Evolutionary conservation across 768 basidiomycete species (phyloP).

Genomic region (Hirschioporus abietinus): DNA sequence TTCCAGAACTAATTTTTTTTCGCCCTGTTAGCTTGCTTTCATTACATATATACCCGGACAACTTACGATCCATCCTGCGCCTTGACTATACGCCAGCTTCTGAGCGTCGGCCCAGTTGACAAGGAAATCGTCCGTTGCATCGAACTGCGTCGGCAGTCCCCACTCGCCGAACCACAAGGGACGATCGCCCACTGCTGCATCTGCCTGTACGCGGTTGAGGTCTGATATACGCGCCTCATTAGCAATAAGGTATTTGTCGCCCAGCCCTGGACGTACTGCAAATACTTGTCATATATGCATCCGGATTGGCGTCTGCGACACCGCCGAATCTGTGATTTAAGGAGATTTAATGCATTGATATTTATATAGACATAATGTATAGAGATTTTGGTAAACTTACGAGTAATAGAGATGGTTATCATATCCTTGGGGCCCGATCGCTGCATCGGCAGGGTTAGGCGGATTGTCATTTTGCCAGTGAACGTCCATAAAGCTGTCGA

Average conservation of each 20-base stretch:
- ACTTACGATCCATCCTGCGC: slow-evolving; percentile 64
- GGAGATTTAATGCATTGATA: background rate
- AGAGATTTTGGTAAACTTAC: slow-evolving; percentile 31
- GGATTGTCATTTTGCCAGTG: slow-evolving; percentile 71
- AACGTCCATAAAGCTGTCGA: slow-evolving; percentile 69
- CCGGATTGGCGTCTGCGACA: slow-evolving; percentile 58
- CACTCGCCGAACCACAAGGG: slow-evolving; percentile 58
- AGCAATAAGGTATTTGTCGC: background rate
- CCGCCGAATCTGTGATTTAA: slow-evolving; percentile 36
- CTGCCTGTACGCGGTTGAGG: slow-evolving; percentile 47
- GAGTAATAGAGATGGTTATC: slow-evolving; percentile 79
- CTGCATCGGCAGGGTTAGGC: slow-evolving; percentile 64
- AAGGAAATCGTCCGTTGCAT: slow-evolving; percentile 56
- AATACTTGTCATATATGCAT: slow-evolving; percentile 59
- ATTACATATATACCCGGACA: background rate
- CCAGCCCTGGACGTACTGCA: slow-evolving; percentile 50
- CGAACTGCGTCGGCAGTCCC: slow-evolving; percentile 60
- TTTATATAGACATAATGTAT: slow-evolving; percentile 3
- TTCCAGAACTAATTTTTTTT: slow-evolving; percentile 62
- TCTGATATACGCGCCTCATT: slow-evolving; percentile 32
- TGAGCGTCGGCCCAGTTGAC: slow-evolving; percentile 71
- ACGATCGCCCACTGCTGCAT: slow-evolving; percentile 37
- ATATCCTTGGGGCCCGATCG: slow-evolving; percentile 65
- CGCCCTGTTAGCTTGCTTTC: background rate
- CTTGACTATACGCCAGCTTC: slow-evolving; percentile 56